Evolutionary conservation across 768 basidiomycete genomes (phyloP), one percentile per base, ranked within the genome.

Genomic region (Russula brevipes): DNA sequence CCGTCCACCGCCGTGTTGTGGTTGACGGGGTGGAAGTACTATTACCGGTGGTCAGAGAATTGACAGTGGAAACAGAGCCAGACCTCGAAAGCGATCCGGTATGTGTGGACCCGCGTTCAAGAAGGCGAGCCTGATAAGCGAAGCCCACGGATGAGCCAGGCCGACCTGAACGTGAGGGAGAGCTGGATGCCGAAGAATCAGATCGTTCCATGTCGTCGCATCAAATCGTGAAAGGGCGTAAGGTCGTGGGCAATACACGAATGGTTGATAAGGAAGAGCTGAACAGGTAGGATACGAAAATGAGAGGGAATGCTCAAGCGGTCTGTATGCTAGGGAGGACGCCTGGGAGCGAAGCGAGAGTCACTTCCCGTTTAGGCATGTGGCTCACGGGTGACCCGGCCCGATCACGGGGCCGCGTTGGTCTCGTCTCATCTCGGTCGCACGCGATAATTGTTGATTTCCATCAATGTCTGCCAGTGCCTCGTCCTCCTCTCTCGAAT

Each of bases 111-210:
- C 88, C 86, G 49, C 89, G 84, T 73, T 93, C 89, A 46, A 93
- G 79, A 42, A 93, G 80, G 46, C 89, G 85, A 65, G 85, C 85
- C 76, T 93, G 91, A 74, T 93, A 93, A 24, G 87, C 85, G 74
- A 93, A 92, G 6, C 87, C 67, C 24, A 67, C 44, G 31, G 70
- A 59, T 35, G 72, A 61, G 36, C 24, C 42, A 44, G 71, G 64
- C 66, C 69, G 66, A 33, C 60, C 65, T 31, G 73, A 71, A 70
- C 45, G 76, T 35, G 75, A 69, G 65, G 75, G 76, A 38, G 79
- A 71, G 57, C 67, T 68, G 36, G 77, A 76, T 16, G 59, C 54
- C 35, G 66, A 71, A 17, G 77, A 63, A 64, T 80, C 76, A 54
- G 80, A 76, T 62, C 77, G 75, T 61, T 82, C 80, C 81, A 82